Evolutionary conservation across 208 protist genomes (phyloP).

Genomic region (Trypanosoma avium): DNA sequence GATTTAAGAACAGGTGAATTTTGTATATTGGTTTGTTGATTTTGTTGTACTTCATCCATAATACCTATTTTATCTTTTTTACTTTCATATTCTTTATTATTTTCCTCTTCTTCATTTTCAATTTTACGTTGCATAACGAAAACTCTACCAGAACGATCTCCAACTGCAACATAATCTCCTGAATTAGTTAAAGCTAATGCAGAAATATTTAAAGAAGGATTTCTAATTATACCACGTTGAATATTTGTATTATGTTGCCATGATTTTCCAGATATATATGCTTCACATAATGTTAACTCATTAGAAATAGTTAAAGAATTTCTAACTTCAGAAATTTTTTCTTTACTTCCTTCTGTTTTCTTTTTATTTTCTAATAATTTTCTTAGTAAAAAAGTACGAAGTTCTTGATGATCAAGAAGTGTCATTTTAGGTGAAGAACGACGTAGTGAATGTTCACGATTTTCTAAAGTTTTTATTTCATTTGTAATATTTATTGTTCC

Average conservation of each 20-base stretch:
- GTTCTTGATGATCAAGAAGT: conserved; percentile 65
- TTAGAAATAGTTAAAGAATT: too few species aligned
- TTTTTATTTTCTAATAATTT: too few species aligned
- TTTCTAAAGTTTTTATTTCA: not conserved
- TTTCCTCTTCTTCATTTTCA: conserved; percentile 8
- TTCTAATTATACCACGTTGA: conserved; percentile 36
- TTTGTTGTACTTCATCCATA: not conserved
- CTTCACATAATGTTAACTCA: conserved; percentile 2
- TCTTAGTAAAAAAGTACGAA: too few species aligned
- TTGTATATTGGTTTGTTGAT: too few species aligned
- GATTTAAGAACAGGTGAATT: conserved; percentile 24
- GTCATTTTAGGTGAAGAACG: conserved; percentile 41
- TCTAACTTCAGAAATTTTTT: too few species aligned
- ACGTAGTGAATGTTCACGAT: conserved; percentile 1
- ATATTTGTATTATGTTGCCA: conserved; percentile 3
- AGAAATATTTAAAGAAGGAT: conserved; percentile 64
- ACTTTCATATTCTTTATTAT: not conserved
- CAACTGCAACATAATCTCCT: conserved; percentile 72
- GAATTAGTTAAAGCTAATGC: conserved; percentile 49
- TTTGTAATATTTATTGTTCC: not conserved
- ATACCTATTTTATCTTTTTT: not conserved
- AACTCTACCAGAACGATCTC: conserved; percentile 73
- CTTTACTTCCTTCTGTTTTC: too few species aligned
- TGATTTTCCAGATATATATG: conserved; percentile 23
- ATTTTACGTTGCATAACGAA: conserved; percentile 55